Percentiles rank a stretch among this genome's conserved stretches.
These are phyloP conservation scores for Pseudogymnoascus sp. DNA, from an alignment of 2,329 filamentous ascomycete genomes.

Conservation along the genomic window DNA sequence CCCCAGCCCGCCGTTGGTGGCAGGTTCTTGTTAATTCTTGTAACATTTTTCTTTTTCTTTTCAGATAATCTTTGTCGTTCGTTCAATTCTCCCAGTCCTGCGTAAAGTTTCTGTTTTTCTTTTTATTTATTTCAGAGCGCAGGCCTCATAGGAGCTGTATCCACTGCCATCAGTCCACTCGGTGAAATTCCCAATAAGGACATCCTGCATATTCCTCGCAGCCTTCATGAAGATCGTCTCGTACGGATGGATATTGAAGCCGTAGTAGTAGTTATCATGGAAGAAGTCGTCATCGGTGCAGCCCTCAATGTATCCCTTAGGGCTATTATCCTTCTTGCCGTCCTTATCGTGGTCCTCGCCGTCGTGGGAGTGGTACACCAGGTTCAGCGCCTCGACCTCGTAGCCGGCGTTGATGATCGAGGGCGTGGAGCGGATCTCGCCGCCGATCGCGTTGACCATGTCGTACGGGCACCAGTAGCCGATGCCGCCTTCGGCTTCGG, in stretches of 20 bases:
- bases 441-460: conserved; percentile 3
- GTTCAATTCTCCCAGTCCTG: neutral
- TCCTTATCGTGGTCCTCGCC: conserved; percentile 6
- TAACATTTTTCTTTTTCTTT: neutral
- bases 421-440: neutral
- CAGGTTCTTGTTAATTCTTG: neutral
- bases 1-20: neutral
- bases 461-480: conserved; percentile 8
- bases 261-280: conserved; percentile 28
- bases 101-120: neutral
- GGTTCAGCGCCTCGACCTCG: conserved; percentile 7
- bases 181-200: conserved; percentile 26
- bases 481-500: conserved; percentile 13
- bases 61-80: neutral
- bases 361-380: conserved; percentile 8
- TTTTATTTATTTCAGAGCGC: neutral
- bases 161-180: conserved; percentile 19
- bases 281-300: conserved; percentile 25
- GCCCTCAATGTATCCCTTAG: conserved; percentile 19
- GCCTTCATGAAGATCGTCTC: conserved; percentile 34
- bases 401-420: neutral
- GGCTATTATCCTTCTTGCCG: conserved; percentile 5
- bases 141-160: conserved; percentile 5
- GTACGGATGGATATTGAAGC: conserved; percentile 32
- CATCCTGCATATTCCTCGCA: conserved; percentile 27